Evolutionary conservation across 2,329 filamentous ascomycete species (phyloP).

Genomic region (Neonectria ditissima): DNA sequence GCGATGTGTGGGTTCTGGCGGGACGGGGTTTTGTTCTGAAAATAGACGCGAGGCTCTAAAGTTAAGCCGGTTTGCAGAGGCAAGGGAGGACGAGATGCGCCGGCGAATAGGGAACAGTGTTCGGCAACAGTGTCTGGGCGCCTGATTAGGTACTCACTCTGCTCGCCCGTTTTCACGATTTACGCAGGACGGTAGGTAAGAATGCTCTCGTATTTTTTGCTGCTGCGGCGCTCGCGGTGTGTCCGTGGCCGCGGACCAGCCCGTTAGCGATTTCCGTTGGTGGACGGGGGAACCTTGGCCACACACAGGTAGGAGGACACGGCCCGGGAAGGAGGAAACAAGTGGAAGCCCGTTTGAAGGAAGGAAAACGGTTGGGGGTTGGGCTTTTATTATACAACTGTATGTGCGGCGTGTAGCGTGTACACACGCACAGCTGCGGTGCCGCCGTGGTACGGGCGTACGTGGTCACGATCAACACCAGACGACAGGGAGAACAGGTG

Average conservation of each 20-base stretch:
- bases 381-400: not conserved
- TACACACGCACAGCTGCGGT: not conserved
- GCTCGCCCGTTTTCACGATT: not conserved
- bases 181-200: not conserved
- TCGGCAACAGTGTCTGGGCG: not conserved
- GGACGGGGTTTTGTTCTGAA: constrained; percentile 5
- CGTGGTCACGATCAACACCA: not conserved
- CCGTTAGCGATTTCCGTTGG: not conserved
- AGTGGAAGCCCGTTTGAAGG: not conserved
- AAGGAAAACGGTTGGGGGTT: not conserved
- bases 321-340: not conserved
- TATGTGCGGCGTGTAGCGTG: too few relatives aligned
- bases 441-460: not conserved
- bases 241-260: not conserved
- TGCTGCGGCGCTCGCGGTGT: not conserved
- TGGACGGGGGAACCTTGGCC: not conserved
- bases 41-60: not conserved
- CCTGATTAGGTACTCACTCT: not conserved
- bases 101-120: not conserved
- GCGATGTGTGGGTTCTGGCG: not conserved
- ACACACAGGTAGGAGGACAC: not conserved
- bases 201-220: not conserved
- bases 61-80: constrained; percentile 2
- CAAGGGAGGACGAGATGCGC: not conserved
- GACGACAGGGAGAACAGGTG: not conserved